Percentiles rank a stretch among this genome's conserved stretches.
phyloP scores from a whole-genome alignment of 805 yeast genomes.

The Wickerhamiella azyma region DNA sequence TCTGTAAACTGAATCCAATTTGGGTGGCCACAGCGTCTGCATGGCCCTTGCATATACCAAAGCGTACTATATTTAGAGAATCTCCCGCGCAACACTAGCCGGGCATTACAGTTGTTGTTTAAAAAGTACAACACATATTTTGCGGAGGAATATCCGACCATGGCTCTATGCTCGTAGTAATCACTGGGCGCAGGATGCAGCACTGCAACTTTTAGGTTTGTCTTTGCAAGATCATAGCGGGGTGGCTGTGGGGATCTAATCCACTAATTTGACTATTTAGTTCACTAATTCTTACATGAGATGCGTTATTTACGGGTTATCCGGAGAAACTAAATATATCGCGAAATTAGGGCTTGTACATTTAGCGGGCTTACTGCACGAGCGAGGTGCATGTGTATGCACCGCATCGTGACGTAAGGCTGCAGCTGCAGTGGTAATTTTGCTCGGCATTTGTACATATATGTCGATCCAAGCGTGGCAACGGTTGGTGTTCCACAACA shows the following conservation, averaged over 20 bases:
- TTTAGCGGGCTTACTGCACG: not conserved
- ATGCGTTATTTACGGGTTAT: too few species aligned
- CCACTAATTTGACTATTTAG: too few species aligned
- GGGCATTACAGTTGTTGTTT: too few species aligned
- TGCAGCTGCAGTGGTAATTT: conserved; percentile 6
- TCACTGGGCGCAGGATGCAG: not conserved
- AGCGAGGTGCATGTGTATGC: conserved; percentile 2
- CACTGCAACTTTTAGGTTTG: not conserved
- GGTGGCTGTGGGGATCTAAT: too few species aligned
- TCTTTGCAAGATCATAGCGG: not conserved
- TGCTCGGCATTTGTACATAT: conserved; percentile 1
- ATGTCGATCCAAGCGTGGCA: not conserved
- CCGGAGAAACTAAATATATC: not conserved
- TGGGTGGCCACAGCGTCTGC: too few species aligned
- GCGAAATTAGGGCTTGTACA: not conserved
- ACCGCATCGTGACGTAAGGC: not conserved
- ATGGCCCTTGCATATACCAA: too few species aligned
- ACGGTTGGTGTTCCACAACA: not conserved
- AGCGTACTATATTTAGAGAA: too few species aligned
- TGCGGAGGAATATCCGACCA: not conserved
- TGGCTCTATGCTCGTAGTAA: too few species aligned
- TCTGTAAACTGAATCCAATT: too few species aligned
- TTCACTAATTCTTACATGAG: too few species aligned
- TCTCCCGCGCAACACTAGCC: too few species aligned
- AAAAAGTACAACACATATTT: not conserved